Evolutionary conservation across 2,329 filamentous ascomycete genomes (phyloP).

Genomic region (Sporothrix protearum): DNA sequence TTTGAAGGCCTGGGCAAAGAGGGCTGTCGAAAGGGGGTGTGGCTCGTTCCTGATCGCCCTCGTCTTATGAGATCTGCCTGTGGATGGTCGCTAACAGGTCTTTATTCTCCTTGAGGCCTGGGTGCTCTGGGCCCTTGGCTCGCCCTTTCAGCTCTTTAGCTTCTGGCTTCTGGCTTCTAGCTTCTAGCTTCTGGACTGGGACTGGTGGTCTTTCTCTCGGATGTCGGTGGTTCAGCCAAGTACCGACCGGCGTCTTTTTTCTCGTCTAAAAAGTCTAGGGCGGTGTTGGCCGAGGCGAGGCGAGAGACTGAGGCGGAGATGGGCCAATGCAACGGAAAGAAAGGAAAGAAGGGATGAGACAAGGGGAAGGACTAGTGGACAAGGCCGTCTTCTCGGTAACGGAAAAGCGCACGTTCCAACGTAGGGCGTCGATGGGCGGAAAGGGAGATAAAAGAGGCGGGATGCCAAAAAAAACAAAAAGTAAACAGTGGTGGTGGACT

Average conservation of each 20-base stretch:
- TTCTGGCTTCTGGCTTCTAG: too few relatives aligned
- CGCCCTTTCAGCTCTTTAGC: too few relatives aligned
- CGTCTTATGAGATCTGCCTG: background rate
- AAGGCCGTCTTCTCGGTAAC: background rate
- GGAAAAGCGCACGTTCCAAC: background rate
- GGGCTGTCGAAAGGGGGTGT: background rate
- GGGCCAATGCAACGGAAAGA: background rate
- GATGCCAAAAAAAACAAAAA: background rate
- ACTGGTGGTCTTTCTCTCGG: background rate
- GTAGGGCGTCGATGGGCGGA: background rate
- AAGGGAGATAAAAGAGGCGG: background rate
- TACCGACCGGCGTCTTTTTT: background rate
- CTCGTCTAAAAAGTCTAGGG: background rate
- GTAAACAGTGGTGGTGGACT: too few relatives aligned
- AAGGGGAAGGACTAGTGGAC: background rate
- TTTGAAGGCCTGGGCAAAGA: background rate
- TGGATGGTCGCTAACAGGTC: background rate
- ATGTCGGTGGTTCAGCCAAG: background rate
- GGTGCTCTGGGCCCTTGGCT: too few relatives aligned
- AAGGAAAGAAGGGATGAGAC: background rate
- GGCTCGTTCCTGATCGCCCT: constrained; percentile 14
- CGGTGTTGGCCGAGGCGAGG: background rate
- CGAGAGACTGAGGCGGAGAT: background rate
- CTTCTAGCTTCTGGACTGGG: background rate
- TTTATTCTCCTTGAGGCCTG: background rate